Evolutionary conservation across 2,329 filamentous ascomycete genomes (phyloP).

Genomic region (Karstenula rhodostoma): DNA sequence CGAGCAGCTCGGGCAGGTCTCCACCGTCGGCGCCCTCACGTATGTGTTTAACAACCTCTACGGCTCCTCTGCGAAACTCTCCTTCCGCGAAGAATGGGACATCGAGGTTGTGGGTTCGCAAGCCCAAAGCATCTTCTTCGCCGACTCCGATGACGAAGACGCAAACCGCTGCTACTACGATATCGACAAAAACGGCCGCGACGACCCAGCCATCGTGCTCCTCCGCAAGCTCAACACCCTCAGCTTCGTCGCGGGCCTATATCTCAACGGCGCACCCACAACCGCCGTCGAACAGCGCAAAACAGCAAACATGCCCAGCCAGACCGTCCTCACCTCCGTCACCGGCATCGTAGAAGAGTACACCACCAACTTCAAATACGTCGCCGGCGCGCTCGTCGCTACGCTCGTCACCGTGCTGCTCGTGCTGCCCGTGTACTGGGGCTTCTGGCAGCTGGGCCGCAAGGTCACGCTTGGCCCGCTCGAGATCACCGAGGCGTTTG

Average conservation of each 20-base stretch:
- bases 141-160: slow-evolving; percentile 20
- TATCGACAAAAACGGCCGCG: slow-evolving; percentile 24
- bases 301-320: slow-evolving; percentile 16
- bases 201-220: slow-evolving; percentile 31
- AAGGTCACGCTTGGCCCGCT: slow-evolving; percentile 46
- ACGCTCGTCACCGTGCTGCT: slow-evolving; percentile 41
- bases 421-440: slow-evolving; percentile 46
- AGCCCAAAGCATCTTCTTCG: slow-evolving; percentile 29
- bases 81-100: slow-evolving; percentile 26
- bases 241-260: slow-evolving; percentile 26
- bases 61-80: slow-evolving; percentile 24
- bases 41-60: slow-evolving; percentile 36
- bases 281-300: slow-evolving; percentile 12
- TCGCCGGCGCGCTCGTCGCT: slow-evolving; percentile 40
- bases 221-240: slow-evolving; percentile 35
- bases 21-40: slow-evolving; percentile 29
- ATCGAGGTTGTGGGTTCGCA: slow-evolving; percentile 25
- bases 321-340: slow-evolving; percentile 21
- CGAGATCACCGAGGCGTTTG: slow-evolving; percentile 47
- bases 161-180: slow-evolving; percentile 27
- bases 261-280: slow-evolving; percentile 26
- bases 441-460: slow-evolving; percentile 48
- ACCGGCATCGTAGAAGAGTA: slow-evolving; percentile 39
- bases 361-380: slow-evolving; percentile 35
- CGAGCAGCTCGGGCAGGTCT: slow-evolving; percentile 22